Percentiles rank a stretch among this genome's conserved stretches.
Evolutionary conservation across 805 yeast genomes (phyloP).

Genomic region (Lipomyces yamadae): DNA sequence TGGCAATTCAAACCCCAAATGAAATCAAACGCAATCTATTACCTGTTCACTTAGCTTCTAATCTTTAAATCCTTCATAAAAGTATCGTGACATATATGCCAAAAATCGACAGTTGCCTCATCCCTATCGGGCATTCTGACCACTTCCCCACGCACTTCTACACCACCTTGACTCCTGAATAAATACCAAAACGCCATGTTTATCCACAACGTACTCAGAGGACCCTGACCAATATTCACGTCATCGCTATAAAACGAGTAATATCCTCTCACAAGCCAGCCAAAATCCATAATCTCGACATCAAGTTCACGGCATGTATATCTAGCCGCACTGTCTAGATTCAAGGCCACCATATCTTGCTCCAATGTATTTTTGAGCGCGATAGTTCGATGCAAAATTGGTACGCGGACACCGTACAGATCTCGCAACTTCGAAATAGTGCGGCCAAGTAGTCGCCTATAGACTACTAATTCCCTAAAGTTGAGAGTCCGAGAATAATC

Average conservation of each 20-base stretch:
- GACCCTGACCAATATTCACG: slow-evolving; percentile 7
- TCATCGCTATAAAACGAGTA: slow-evolving; percentile 1
- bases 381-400: neutral
- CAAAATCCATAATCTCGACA: slow-evolving; percentile 19
- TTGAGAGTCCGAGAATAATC: neutral
- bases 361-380: neutral
- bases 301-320: slow-evolving; percentile 1
- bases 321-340: slow-evolving; percentile 14
- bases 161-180: slow-evolving; percentile 16
- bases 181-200: slow-evolving; percentile 16
- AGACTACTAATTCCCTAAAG: slow-evolving; percentile 2
- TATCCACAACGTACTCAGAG: slow-evolving; percentile 12
- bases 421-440: neutral
- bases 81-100: neutral
- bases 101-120: neutral
- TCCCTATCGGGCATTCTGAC: slow-evolving; percentile 8
- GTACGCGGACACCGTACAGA: neutral
- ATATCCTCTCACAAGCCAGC: slow-evolving; percentile 11
- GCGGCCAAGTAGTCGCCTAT: slow-evolving; percentile 14
- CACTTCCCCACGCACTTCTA: slow-evolving; percentile 8
- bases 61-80: slow-evolving; percentile 1
- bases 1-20: neutral
- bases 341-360: neutral
- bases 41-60: neutral
- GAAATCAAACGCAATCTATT: neutral